phyloP scores from a whole-genome alignment of 2,329 filamentous ascomycete species.

The Periconia sp. region DNA sequence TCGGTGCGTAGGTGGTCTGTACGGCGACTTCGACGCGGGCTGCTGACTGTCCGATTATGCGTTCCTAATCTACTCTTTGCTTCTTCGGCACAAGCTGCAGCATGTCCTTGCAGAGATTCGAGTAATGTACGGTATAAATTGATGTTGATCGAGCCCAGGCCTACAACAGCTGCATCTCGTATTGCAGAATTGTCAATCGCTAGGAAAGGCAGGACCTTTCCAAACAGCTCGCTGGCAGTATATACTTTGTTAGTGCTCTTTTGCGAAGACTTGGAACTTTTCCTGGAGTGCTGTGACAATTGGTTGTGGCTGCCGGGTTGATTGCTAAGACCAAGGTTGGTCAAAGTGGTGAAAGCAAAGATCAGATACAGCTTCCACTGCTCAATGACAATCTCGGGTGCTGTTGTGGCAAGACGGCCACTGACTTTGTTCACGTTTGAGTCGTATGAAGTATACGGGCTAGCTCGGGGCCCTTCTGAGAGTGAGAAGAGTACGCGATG shows the following conservation, averaged over 20 bases:
- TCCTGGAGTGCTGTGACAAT: slow-evolving; percentile 77
- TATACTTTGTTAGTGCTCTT: slow-evolving; percentile 78
- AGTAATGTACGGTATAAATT: slow-evolving; percentile 91
- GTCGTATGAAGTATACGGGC: slow-evolving; percentile 64
- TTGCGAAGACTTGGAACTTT: slow-evolving; percentile 74
- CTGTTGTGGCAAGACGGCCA: slow-evolving; percentile 66
- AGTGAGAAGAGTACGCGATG: slow-evolving; percentile 81
- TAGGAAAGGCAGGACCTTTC: slow-evolving; percentile 86
- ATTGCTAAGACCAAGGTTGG: slow-evolving; percentile 70
- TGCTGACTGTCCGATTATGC: slow-evolving; percentile 85
- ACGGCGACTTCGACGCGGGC: slow-evolving; percentile 78
- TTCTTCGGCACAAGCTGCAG: slow-evolving; percentile 85
- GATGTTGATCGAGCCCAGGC: slow-evolving; percentile 92
- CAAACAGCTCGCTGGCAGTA: slow-evolving; percentile 87
- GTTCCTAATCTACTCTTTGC: slow-evolving; percentile 76
- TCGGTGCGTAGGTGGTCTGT: slow-evolving; percentile 90
- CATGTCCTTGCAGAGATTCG: slow-evolving; percentile 86
- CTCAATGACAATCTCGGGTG: slow-evolving; percentile 87
- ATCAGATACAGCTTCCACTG: slow-evolving; percentile 98
- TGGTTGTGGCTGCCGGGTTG: slow-evolving; percentile 63
- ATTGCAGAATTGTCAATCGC: slow-evolving; percentile 81
- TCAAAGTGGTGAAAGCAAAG: slow-evolving; percentile 94
- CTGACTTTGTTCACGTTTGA: slow-evolving; percentile 64
- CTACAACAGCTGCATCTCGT: slow-evolving; percentile 86
- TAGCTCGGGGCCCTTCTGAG: slow-evolving; percentile 67